Base-by-base conservation (phyloP, 2,329 filamentous ascomycete genomes). In the Meredithiella fracta region DNA sequence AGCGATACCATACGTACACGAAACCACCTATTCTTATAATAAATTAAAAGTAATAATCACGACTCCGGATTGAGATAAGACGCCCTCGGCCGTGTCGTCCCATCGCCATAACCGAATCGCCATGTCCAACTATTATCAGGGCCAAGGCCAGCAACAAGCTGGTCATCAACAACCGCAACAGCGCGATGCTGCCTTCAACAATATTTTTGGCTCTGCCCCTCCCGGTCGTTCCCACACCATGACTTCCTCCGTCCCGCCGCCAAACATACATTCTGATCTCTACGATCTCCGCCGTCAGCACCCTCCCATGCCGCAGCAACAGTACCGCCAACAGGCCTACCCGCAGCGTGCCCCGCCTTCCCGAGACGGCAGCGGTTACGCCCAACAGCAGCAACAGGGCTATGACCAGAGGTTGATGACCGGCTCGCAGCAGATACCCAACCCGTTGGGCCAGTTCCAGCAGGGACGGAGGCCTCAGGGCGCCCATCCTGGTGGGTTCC, bases 211-310 rank as follows among this genome's bases (percentile, higher is more conserved):
- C 63, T 82, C 82, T 61, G 78, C 86, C 61, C 89, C 87, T 61
- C 80, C 86, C 49, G 91, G 91, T 58, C 84, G 92, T 67, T 94
- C 90, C 58, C 90, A 96, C 66, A 96, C 91, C 25, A 96, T 97
- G 89, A 92, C 83, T 61, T 89, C 86, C 56, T 83, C 88, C 61
- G 77, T 83, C 44, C 65, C 70, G 58, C 79, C 78, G 56, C 70
- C 73, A 51, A 68, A 72, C 63, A 72, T 73, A 67, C 71, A 70
- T 63, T 73, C 77, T 58, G 64, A 73, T 55, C 71, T n/a, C 66
- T 67, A 2, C 70, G 71, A 2, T 66, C 67, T 22, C 68, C 70
- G 1, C 61, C 65, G 11, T 65, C 68, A 47, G 62, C 67, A 67
- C 1, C 67, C 67, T 3, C 63, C 65, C 2, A 62, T 63, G 47